These are phyloP conservation scores for Ceratocystis huliohia DNA, from an alignment of 2,329 filamentous ascomycete species.

Conservation along the genomic window DNA sequence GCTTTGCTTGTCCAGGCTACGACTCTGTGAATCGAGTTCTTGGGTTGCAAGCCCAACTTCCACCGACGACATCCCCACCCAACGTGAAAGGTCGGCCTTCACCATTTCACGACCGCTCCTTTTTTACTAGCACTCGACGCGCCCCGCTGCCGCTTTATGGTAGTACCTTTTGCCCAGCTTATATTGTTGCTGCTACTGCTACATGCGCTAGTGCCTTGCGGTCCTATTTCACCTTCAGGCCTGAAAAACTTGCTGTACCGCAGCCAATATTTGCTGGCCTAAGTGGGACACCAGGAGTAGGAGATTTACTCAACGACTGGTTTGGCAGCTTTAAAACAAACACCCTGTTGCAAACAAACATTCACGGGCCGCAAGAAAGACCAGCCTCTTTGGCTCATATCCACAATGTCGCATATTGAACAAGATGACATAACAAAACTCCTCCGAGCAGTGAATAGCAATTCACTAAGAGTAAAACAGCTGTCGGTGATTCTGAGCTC, in stretches of 20 bases:
- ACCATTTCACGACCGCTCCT: background rate
- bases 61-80: background rate
- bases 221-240: background rate
- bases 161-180: background rate
- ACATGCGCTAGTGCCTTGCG: background rate
- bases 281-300: background rate
- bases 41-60: background rate
- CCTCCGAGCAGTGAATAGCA: constrained; percentile 34
- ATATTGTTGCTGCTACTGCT: background rate
- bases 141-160: background rate
- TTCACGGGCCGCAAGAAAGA: background rate
- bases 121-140: background rate
- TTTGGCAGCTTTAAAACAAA: background rate
- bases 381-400: background rate
- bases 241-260: background rate
- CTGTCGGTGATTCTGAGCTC: constrained; percentile 64
- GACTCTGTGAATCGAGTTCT: background rate
- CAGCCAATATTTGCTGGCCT: background rate
- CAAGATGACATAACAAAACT: constrained; percentile 34
- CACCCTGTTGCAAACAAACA: background rate
- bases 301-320: background rate
- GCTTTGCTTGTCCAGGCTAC: background rate
- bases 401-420: constrained; percentile 16
- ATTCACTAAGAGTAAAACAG: constrained; percentile 44
- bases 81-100: background rate